Evolutionary conservation across 78 protist genomes (phyloP).

Genomic region (Thecamonas trahens): DNA sequence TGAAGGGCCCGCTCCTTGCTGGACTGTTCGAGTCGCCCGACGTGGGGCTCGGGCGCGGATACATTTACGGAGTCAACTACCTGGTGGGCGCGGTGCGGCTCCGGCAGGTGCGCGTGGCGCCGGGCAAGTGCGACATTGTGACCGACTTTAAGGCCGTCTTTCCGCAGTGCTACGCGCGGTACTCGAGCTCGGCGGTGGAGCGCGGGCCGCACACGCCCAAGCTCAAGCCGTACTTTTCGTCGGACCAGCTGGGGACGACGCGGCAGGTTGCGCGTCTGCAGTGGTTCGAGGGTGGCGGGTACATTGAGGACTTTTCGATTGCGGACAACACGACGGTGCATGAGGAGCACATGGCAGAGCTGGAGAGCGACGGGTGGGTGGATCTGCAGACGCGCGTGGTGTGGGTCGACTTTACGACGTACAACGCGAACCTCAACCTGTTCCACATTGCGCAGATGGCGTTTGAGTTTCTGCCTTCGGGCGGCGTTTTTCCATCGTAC

Average conservation of each 20-base stretch:
- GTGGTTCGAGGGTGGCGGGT: background rate
- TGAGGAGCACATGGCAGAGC: background rate
- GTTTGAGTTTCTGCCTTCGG: constrained; percentile 13
- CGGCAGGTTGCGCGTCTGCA: background rate
- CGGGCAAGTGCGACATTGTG: too few species aligned
- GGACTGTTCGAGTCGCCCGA: too few species aligned
- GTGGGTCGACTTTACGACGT: constrained; percentile 16
- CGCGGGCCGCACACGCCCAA: too few species aligned
- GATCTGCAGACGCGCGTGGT: constrained; percentile 24
- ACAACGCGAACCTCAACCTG: constrained; percentile 11
- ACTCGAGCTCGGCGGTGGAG: too few species aligned
- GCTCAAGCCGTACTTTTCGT: background rate
- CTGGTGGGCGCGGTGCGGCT: too few species aligned
- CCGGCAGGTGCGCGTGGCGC: too few species aligned
- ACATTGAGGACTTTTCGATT: background rate
- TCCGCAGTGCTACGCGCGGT: too few species aligned
- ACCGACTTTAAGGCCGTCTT: too few species aligned
- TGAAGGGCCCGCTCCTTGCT: too few species aligned
- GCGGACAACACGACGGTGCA: background rate
- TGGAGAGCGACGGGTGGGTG: background rate
- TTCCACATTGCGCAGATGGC: constrained; percentile 6
- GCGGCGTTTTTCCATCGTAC: background rate
- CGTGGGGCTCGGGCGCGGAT: too few species aligned
- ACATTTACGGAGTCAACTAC: too few species aligned
- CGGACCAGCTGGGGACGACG: background rate